A percentile compares a stretch with the other conserved stretches of the same genome.
Evolutionary conservation across 208 protist species (phyloP).

Genomic region (Trypanosoma congolense): DNA sequence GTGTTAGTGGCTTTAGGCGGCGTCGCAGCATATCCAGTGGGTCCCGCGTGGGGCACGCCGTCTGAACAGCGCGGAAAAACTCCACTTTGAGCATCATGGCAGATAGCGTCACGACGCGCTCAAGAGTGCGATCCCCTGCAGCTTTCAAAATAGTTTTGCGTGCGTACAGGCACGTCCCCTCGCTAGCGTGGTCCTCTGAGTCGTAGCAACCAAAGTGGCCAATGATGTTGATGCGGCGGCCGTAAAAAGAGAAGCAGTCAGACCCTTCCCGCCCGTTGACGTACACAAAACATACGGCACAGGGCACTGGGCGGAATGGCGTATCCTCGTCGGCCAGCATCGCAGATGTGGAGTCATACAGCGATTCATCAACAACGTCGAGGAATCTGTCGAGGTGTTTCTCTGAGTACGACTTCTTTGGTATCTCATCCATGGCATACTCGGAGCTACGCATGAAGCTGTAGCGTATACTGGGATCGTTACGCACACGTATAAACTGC

Average conservation of each 20-base stretch:
- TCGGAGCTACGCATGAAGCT: constrained; percentile 40
- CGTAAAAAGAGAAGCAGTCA: constrained; percentile 60
- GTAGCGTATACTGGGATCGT: constrained; percentile 71
- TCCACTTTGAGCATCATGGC: constrained; percentile 41
- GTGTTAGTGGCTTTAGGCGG: constrained; percentile 20
- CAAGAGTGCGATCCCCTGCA: constrained; percentile 61
- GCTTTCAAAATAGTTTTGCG: constrained; percentile 66
- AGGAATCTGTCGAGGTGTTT: constrained; percentile 45
- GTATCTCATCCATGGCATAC: constrained; percentile 39
- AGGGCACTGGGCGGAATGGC: constrained; percentile 46
- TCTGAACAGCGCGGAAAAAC: constrained; percentile 34
- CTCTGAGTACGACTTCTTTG: constrained; percentile 42
- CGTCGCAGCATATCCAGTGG: constrained; percentile 34
- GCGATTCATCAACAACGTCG: constrained; percentile 34
- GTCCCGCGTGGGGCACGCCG: constrained; percentile 17
- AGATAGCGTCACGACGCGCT: constrained; percentile 54
- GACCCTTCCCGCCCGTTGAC: constrained; percentile 43
- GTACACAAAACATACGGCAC: constrained; percentile 66
- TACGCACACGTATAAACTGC: constrained; percentile 64
- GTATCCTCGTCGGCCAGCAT: constrained; percentile 33
- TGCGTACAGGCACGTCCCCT: constrained; percentile 37
- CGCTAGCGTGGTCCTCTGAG: constrained; percentile 31
- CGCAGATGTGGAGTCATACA: constrained; percentile 40
- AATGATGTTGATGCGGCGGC: constrained; percentile 64
- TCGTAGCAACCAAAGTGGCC: constrained; percentile 56